Conservation (phyloP, 192 early-diverging fungal species). For the Coemansia sp. region DNA sequence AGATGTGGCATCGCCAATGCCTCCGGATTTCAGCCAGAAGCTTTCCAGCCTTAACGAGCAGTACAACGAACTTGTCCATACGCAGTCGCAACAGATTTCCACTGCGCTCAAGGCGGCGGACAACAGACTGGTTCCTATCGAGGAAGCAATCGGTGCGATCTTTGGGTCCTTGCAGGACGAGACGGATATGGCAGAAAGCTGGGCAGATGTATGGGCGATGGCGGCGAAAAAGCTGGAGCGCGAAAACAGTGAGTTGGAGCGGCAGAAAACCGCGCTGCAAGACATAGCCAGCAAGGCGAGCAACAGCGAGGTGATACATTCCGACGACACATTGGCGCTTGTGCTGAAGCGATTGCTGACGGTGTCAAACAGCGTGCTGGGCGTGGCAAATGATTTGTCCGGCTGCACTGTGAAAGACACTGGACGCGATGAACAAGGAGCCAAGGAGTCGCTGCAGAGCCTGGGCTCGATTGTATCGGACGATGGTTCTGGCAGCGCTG, state of each 20-base stretch:
- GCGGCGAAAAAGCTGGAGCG: slow-evolving; percentile 20
- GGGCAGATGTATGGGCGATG: slow-evolving; percentile 27
- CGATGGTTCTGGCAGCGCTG: not conserved
- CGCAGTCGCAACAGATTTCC: slow-evolving; percentile 5
- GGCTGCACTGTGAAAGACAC: not conserved
- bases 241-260: slow-evolving; percentile 18
- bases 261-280: slow-evolving; percentile 21
- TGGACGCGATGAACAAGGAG: not conserved
- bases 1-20: slow-evolving; percentile 2
- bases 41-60: slow-evolving; percentile 21
- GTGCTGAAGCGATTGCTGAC: slow-evolving; percentile 35
- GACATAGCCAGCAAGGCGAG: not conserved
- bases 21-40: not conserved
- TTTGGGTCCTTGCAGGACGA: slow-evolving; percentile 21
- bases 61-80: slow-evolving; percentile 15
- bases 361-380: slow-evolving; percentile 10
- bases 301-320: slow-evolving; percentile 23
- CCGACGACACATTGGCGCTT: slow-evolving; percentile 40
- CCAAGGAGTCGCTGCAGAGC: not conserved
- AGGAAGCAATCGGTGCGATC: slow-evolving; percentile 7
- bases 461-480: not conserved
- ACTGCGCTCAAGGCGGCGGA: not conserved
- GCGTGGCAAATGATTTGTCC: not conserved
- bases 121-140: slow-evolving; percentile 6
- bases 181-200: slow-evolving; percentile 25